These are phyloP conservation scores for Phoenix roebelenii DNA, from an alignment of 176 grass and related monocot genomes.

Conservation along the genomic window DNA sequence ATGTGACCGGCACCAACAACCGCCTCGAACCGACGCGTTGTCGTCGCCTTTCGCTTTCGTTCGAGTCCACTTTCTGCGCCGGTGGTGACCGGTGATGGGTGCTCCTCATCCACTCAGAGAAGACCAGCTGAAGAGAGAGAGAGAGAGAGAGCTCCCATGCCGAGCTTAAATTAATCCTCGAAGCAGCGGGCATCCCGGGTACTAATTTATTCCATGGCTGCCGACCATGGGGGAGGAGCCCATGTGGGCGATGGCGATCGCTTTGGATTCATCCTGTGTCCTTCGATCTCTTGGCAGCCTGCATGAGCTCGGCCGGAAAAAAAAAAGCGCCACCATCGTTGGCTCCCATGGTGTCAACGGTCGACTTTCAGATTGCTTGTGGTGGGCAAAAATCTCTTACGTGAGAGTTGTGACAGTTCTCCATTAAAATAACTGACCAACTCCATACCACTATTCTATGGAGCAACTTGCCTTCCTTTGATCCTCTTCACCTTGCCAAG, in stretches of 20 bases:
- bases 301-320: background rate
- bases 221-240: background rate
- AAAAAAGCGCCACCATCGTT: background rate
- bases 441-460: background rate
- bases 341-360: background rate
- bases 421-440: background rate
- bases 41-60: background rate
- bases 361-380: background rate
- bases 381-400: background rate
- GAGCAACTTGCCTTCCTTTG: background rate
- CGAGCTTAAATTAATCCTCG: background rate
- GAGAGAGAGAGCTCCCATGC: background rate
- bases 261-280: background rate
- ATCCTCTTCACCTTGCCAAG: too few relatives aligned
- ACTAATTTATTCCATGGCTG: background rate
- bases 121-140: background rate
- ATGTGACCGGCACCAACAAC: constrained; percentile 2
- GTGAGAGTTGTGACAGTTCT: background rate
- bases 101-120: background rate
- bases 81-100: background rate
- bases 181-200: background rate
- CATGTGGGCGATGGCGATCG: background rate
- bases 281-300: background rate
- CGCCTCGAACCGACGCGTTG: background rate
- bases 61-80: background rate